Base-by-base conservation (phyloP, 2,329 filamentous ascomycete genomes). In the Pseudogymnoascus verrucosus region DNA sequence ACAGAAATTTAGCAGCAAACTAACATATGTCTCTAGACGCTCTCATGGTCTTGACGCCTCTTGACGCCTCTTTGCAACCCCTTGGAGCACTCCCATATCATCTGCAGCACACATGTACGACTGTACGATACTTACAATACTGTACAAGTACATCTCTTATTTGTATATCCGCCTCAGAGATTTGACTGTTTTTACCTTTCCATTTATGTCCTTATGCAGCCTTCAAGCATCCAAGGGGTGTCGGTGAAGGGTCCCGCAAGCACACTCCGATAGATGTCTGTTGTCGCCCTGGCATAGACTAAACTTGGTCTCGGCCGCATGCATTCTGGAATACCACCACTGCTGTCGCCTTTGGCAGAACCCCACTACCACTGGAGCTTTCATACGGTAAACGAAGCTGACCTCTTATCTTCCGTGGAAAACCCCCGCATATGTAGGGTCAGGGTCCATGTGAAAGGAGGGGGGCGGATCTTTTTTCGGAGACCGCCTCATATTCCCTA, bases 401-500 rank as follows among this genome's bases (percentile, higher is more conserved):
- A 4, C 47, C 4, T 54, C 47, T 31, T 31, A 54, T 54, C 23
- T 14, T 54, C 44, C 44, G 47, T 54, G 47, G 26, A 54, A 54
- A 54, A 3, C 4, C 47, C 47, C 47, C 47, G 26, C 47, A 34
- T 34, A 54, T 54, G 47, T 31, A 54, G 26, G 47, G n/a, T 34
- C 47, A 54, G n/a, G 26, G 26, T 54, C 47, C 26, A 54, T 54
- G n/a, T 34, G 26, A 54, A 54, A 40, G 16, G 47, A n/a, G 16
- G 47, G 26, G 26, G n/a, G n/a, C 26, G 47, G 26, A 31, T 34
- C 6, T 54, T 31, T 54, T 31, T 6, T 31, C 47, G 47, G 47
- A 54, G 47, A 54, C 47, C 47, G 47, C 47, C 47, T 34, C 47
- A 54, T 54, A 54, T 54, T 31, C 26, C 47, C 26, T 54, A 54